Conservation (phyloP, 164 flowering plant species). For the Litsea cubeba region DNA sequence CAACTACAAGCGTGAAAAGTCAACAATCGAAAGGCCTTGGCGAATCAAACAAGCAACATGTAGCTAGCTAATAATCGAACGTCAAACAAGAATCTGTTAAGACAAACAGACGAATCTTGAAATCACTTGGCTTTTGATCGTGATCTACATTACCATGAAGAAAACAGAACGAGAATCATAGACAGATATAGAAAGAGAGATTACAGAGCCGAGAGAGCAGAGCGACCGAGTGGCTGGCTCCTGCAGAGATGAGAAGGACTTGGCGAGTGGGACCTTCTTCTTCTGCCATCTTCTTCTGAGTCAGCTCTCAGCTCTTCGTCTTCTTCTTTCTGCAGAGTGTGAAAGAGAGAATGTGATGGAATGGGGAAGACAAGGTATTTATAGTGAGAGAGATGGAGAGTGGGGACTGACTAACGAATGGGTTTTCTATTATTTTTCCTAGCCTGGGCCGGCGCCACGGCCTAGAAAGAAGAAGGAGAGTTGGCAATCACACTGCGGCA, state of each 20-base stretch:
- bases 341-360: neutral
- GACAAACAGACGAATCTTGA: too few relatives aligned
- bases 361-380: neutral
- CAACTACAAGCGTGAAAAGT: too few relatives aligned
- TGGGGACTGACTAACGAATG: neutral
- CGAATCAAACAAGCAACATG: too few relatives aligned
- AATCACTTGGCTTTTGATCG: too few relatives aligned
- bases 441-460: neutral
- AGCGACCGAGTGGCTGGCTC: slow-evolving; percentile 94
- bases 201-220: slow-evolving; percentile 28
- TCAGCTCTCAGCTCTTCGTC: neutral
- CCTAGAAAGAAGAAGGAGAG: neutral
- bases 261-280: slow-evolving; percentile 29
- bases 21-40: too few relatives aligned
- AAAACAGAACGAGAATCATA: neutral
- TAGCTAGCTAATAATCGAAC: too few relatives aligned
- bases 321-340: neutral
- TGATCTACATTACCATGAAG: too few relatives aligned
- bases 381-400: neutral
- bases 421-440: too few relatives aligned
- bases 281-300: neutral
- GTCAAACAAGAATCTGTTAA: too few relatives aligned
- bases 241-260: slow-evolving; percentile 79
- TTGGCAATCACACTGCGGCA: neutral
- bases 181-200: neutral